Base-by-base conservation (phyloP, 176 grass and related monocot species). In the Tuctoria greenei region DNA sequence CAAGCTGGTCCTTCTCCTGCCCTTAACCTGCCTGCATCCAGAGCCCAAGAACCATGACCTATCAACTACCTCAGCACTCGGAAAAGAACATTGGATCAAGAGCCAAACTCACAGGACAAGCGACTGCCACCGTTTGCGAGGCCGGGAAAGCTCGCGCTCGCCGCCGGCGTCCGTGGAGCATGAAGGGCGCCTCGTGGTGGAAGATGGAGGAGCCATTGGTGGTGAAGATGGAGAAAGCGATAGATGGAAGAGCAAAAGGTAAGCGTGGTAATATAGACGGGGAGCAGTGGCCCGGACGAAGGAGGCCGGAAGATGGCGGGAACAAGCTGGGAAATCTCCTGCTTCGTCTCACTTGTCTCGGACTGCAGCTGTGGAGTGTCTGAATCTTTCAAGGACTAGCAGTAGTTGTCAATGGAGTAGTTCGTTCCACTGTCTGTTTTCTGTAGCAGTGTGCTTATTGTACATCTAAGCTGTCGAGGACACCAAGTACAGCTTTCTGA, bases 101-200 rank as follows among this genome's bases (percentile, higher is more conserved):
- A 16, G 10, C 18, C 8, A 8, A 52, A 84, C 86, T 80, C 76
- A 88, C 86, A 84, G 71, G 37, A 75, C 63, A 57, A 83, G 52
- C 0, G 81, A 75, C 34, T 67, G 66, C 86, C 86, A 88, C 10
- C 86, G 86, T 46, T 57, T 80, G 63, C 64, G 71, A 34, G 86
- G 86, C 3, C 28, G 37, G 38, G 86, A 83, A 8, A 80, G n/a
- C n/a, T n/a, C n/a, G n/a, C n/a, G 70, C 76, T 84, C 63, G 39
- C 10, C 25, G 13, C 8, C 67, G 23, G 39, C 72, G 14, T 14
- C 31, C 11, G 21, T 0, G 15, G 70, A 46, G 56, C 63, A 84
- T 6, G 70, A 57, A 25, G 37, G 55, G 35, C 17, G 75, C 37
- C 86, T 26, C 23, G n/a, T n/a, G n/a, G 10, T 83, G 66, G 67